These are phyloP conservation scores for Anthoceros angustus DNA, from an alignment of 225 moss, liverwort and hornwort genomes.

Conservation along the genomic window DNA sequence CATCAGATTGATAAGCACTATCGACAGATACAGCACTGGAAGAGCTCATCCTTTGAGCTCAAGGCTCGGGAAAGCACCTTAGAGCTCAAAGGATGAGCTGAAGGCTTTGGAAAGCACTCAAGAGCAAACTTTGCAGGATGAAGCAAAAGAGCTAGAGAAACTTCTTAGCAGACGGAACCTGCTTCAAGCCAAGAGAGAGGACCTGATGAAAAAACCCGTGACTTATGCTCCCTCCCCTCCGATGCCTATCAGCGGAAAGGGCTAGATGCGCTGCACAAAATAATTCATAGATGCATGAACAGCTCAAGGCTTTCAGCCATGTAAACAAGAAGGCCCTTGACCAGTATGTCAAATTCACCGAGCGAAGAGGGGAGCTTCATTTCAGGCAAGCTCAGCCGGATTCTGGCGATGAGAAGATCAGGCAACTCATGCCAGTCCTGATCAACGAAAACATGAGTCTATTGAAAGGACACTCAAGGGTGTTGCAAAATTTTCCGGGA, in stretches of 20 bases:
- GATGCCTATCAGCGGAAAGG: conserved; percentile 91
- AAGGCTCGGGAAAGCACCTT: too few relatives aligned
- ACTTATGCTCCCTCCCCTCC: conserved; percentile 75
- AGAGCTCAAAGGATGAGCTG: conserved; percentile 51
- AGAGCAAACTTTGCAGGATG: conserved; percentile 76
- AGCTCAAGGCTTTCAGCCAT: conserved; percentile 87
- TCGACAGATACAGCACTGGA: conserved; percentile 52
- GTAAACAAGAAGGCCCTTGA: conserved; percentile 91
- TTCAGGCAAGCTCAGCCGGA: not conserved
- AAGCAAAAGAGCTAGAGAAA: conserved; percentile 85
- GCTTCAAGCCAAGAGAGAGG: conserved; percentile 69
- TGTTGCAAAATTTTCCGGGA: conserved; percentile 86
- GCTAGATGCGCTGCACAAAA: conserved; percentile 76
- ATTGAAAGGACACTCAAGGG: conserved; percentile 92
- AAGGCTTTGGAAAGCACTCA: conserved; percentile 76
- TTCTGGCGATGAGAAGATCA: conserved; percentile 44
- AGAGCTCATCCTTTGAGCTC: too few relatives aligned
- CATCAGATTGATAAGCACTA: conserved; percentile 64
- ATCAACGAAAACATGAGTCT: conserved; percentile 83
- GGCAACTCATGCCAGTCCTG: conserved; percentile 79
- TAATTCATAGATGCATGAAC: conserved; percentile 84
- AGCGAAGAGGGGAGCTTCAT: conserved; percentile 21
- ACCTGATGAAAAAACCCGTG: conserved; percentile 88
- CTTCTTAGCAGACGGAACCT: conserved; percentile 73
- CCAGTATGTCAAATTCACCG: conserved; percentile 85